A percentile compares a stretch with the other conserved stretches of the same genome.
phyloP scores from a whole-genome alignment of 139 green algal genomes.

The Spirogloea muscicola region DNA sequence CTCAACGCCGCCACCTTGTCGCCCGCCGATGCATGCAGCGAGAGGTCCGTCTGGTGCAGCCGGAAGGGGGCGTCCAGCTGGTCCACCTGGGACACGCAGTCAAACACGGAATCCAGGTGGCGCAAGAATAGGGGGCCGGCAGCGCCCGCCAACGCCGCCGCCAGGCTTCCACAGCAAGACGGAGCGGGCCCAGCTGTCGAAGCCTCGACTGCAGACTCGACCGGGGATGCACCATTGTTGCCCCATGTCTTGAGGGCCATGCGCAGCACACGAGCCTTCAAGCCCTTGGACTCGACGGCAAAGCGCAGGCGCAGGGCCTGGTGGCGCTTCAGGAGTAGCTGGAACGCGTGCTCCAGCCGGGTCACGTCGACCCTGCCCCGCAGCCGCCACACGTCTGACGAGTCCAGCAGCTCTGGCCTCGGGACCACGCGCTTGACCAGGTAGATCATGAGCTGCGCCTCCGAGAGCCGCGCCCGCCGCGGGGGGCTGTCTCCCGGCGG shows the following conservation, averaged over 20 bases:
- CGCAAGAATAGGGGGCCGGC: constrained; percentile 11
- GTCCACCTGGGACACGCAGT: constrained; percentile 15
- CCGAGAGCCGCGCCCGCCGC: not conserved
- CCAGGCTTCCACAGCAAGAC: not conserved
- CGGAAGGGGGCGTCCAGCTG: too few relatives aligned
- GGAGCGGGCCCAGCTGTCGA: not conserved
- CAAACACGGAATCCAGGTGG: constrained; percentile 9
- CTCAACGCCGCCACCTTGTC: too few relatives aligned
- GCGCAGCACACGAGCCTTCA: not conserved
- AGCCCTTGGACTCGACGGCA: not conserved
- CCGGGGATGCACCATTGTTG: not conserved
- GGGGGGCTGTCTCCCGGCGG: not conserved
- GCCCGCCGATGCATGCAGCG: too few relatives aligned
- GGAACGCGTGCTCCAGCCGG: constrained; percentile 1
- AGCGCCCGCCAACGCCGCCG: not conserved
- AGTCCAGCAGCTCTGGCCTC: constrained; percentile 14
- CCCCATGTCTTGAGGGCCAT: constrained; percentile 3
- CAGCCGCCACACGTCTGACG: constrained; percentile 22
- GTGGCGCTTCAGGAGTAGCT: constrained; percentile 14
- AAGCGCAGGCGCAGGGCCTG: constrained; percentile 23
- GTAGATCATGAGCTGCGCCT: constrained; percentile 25
- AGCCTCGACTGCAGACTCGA: too few relatives aligned
- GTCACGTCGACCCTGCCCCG: not conserved
- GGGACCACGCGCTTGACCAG: constrained; percentile 5
- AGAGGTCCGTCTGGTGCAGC: too few relatives aligned